Evolutionary conservation across 768 basidiomycete genomes (phyloP).

Genomic region (Fomitopsis serialis): DNA sequence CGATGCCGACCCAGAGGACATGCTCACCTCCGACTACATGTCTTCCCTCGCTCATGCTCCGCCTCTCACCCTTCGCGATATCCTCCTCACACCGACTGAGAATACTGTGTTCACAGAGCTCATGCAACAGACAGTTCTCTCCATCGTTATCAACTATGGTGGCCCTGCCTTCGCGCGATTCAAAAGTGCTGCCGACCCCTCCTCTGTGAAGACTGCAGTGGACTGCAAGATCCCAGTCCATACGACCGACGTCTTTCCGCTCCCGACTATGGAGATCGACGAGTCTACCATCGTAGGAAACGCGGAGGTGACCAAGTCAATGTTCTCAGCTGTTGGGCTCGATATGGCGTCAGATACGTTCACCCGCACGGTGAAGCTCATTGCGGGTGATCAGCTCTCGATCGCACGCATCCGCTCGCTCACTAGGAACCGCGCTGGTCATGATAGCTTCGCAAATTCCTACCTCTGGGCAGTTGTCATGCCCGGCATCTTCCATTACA

Average conservation of each 20-base stretch:
- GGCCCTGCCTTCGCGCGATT: constrained; percentile 24
- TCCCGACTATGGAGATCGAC: constrained; percentile 30
- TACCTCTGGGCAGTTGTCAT: constrained; percentile 22
- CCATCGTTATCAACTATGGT: constrained; percentile 26
- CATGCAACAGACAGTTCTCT: constrained; percentile 24
- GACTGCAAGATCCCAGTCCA: constrained; percentile 23
- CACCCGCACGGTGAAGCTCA: constrained; percentile 6
- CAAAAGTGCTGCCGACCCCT: constrained; percentile 9
- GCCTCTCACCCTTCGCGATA: constrained; percentile 20
- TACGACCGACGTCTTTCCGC: constrained; percentile 24
- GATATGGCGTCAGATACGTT: constrained; percentile 2
- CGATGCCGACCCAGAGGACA: constrained; percentile 19
- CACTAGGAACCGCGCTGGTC: constrained; percentile 24
- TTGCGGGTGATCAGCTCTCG: constrained; percentile 33
- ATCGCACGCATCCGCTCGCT: constrained; percentile 28
- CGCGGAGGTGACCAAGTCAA: constrained; percentile 23
- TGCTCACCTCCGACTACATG: constrained; percentile 19
- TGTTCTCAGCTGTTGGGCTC: constrained; percentile 22
- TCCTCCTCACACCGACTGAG: constrained; percentile 13
- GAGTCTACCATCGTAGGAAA: constrained; percentile 31
- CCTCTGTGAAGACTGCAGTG: constrained; percentile 13
- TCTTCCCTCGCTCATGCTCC: constrained; percentile 18
- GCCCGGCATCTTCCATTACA: constrained; percentile 34
- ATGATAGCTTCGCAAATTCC: constrained; percentile 21
- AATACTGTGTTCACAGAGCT: constrained; percentile 8